These are phyloP conservation scores for Neurospora tetrasperma DNA, from an alignment of 495 filamentous ascomycete genomes.

Conservation along the genomic window DNA sequence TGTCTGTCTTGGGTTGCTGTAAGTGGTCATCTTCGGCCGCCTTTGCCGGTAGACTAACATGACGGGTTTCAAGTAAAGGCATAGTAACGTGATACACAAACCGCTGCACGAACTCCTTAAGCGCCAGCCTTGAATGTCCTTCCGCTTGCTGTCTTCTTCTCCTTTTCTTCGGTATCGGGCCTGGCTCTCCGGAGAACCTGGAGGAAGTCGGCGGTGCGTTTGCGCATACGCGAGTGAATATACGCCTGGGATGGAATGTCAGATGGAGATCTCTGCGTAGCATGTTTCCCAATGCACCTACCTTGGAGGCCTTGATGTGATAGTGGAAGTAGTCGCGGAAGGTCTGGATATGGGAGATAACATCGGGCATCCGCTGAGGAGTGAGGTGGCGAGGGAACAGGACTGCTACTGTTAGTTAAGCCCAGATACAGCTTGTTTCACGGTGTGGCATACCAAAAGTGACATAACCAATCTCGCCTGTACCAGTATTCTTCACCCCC, in stretches of 20 bases:
- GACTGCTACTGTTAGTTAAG: conserved; percentile 44
- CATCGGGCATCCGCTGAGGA: conserved; percentile 77
- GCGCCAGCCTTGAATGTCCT: conserved; percentile 66
- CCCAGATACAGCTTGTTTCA: not conserved
- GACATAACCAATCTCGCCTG: conserved; percentile 85
- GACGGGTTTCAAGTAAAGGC: not conserved
- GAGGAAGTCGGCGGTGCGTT: conserved; percentile 93
- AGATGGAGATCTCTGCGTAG: not conserved
- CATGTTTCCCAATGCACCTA: not conserved
- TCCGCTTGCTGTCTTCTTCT: conserved; percentile 95
- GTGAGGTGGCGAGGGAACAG: conserved; percentile 94
- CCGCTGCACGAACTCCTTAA: conserved; percentile 3
- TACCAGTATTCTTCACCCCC: conserved; percentile 62
- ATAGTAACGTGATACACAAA: not conserved
- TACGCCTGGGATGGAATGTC: conserved; percentile 52
- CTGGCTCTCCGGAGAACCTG: conserved; percentile 89
- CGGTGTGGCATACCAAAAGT: conserved; percentile 66
- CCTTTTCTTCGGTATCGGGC: conserved; percentile 92
- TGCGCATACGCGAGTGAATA: conserved; percentile 95
- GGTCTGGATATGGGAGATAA: conserved; percentile 97
- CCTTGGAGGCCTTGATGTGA: conserved; percentile 93
- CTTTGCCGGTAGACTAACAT: not conserved
- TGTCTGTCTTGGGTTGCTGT: not conserved
- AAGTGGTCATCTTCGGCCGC: not conserved
- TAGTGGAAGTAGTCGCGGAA: conserved; percentile 99